Evolutionary conservation across 345 rosid genomes (phyloP).

Genomic region (Acer negundo): DNA sequence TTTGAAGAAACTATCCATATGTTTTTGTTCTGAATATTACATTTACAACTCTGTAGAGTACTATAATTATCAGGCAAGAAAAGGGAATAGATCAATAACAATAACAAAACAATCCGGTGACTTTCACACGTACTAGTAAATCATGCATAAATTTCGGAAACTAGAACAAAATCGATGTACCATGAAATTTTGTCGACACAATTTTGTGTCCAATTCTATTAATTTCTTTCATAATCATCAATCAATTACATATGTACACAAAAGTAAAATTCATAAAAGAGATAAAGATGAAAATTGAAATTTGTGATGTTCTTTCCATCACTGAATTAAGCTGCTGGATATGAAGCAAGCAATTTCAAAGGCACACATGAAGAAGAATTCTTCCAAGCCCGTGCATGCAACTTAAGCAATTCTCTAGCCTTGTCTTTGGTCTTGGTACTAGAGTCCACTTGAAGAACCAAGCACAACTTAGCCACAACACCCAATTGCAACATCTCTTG

Average conservation of each 20-base stretch:
- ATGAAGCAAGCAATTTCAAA: constrained; percentile 33
- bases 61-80: neutral
- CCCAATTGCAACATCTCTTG: constrained; percentile 80
- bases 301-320: neutral
- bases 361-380: constrained; percentile 64
- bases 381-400: constrained; percentile 71
- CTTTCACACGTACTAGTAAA: neutral
- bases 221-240: neutral
- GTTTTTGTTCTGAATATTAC: neutral
- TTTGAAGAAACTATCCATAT: neutral
- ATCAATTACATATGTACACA: constrained; percentile 11
- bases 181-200: neutral
- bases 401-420: constrained; percentile 62
- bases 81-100: no score
- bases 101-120: no score
- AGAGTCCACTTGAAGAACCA: constrained; percentile 61
- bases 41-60: neutral
- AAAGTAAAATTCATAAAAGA: neutral
- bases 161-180: neutral
- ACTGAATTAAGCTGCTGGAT: constrained; percentile 33
- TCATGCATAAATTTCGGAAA: neutral
- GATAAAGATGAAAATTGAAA: neutral
- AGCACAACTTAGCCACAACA: constrained; percentile 64
- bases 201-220: neutral
- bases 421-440: constrained; percentile 50